These are phyloP conservation scores for Globisporangium abappressorium DNA, from an alignment of 352 stramenopile genomes.

Conservation along the genomic window DNA sequence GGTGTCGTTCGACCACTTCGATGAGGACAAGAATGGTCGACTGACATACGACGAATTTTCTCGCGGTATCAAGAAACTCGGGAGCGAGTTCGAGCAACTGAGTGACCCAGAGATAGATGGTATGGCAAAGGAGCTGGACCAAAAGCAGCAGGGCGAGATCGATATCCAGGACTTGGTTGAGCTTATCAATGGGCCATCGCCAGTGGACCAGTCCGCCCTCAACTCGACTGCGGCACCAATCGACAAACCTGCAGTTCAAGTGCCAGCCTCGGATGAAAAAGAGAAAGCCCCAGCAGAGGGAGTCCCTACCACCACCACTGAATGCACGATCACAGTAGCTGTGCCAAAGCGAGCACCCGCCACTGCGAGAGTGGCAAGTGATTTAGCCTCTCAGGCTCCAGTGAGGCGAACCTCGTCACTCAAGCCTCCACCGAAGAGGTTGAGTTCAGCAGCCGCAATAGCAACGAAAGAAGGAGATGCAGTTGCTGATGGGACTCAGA, in stretches of 20 bases:
- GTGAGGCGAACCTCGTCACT: constrained; percentile 19
- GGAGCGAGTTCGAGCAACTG: constrained; percentile 34
- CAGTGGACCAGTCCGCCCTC: not conserved
- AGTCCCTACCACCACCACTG: not conserved
- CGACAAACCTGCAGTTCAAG: not conserved
- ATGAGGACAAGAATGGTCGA: constrained; percentile 57
- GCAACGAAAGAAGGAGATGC: not conserved
- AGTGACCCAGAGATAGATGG: constrained; percentile 25
- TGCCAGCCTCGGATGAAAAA: not conserved
- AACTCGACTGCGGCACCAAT: not conserved
- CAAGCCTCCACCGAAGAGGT: not conserved
- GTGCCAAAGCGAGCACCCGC: not conserved
- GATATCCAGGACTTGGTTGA: constrained; percentile 37
- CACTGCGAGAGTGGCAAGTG: constrained; percentile 2
- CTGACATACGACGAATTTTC: constrained; percentile 61
- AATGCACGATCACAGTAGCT: not conserved
- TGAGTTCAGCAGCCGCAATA: not conserved
- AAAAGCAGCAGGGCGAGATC: constrained; percentile 28
- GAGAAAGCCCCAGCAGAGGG: not conserved
- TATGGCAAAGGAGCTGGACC: constrained; percentile 41
- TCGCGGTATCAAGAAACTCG: constrained; percentile 35
- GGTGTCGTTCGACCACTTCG: constrained; percentile 73
- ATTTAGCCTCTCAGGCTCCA: constrained; percentile 3
- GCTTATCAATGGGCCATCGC: constrained; percentile 20
- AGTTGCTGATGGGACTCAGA: not conserved